phyloP scores from a whole-genome alignment of 805 yeast genomes.

The Yarrowia phangngaensis region DNA sequence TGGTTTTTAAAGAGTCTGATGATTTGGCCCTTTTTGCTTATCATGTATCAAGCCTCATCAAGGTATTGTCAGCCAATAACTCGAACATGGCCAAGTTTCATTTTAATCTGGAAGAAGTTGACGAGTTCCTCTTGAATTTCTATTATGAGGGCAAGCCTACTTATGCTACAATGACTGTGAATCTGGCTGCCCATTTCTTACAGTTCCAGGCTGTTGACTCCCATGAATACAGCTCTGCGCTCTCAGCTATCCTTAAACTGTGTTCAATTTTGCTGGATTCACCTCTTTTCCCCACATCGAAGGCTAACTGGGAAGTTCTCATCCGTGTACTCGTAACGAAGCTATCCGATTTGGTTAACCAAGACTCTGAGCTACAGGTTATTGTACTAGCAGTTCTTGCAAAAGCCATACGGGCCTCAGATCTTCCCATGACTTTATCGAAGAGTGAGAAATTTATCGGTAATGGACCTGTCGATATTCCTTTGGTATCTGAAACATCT shows the following conservation, averaged over 20 bases:
- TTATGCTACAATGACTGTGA: slow-evolving; percentile 6
- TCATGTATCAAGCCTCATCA: slow-evolving; percentile 51
- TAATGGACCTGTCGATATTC: slow-evolving; percentile 22
- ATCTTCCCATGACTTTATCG: slow-evolving; percentile 17
- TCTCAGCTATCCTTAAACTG: slow-evolving; percentile 22
- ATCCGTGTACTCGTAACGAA: slow-evolving; percentile 20
- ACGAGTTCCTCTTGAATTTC: not conserved
- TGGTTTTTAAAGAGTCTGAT: slow-evolving; percentile 41
- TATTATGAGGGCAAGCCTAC: slow-evolving; percentile 17
- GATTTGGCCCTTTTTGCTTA: slow-evolving; percentile 65
- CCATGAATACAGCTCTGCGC: slow-evolving; percentile 6
- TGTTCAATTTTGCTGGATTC: slow-evolving; percentile 16
- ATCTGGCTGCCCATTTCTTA: slow-evolving; percentile 11
- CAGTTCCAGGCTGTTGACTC: slow-evolving; percentile 13
- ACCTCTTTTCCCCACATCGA: slow-evolving; percentile 16
- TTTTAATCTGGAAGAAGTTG: slow-evolving; percentile 20
- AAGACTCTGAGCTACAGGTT: slow-evolving; percentile 21
- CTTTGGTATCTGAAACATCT: slow-evolving; percentile 7
- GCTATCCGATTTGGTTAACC: slow-evolving; percentile 16
- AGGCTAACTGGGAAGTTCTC: slow-evolving; percentile 20
- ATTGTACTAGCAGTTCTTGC: slow-evolving; percentile 18
- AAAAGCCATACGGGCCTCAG: slow-evolving; percentile 23
- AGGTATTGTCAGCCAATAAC: slow-evolving; percentile 43
- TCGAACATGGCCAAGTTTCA: slow-evolving; percentile 25
- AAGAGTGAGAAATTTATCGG: slow-evolving; percentile 16